Evolutionary conservation across 306 rosid species (phyloP).

Genomic region (Elaeagnus macrophylla): DNA sequence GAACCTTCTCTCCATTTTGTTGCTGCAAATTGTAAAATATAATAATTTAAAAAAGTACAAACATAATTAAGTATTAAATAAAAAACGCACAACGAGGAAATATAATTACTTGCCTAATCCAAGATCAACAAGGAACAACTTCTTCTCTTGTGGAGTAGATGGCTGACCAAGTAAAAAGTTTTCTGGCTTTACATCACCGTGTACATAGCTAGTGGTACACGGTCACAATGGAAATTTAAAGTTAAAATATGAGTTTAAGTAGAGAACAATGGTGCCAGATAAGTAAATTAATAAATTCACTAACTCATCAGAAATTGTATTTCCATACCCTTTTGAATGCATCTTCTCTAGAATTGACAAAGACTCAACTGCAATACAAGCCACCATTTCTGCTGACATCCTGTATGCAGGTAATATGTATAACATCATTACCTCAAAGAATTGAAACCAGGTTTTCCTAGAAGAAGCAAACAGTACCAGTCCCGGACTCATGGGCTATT

Average conservation of each 20-base stretch:
- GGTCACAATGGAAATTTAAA: conserved; percentile 1
- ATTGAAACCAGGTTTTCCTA: neutral
- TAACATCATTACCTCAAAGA: neutral
- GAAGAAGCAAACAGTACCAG: no score
- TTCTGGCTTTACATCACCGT: conserved; percentile 96
- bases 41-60: conserved; percentile 8
- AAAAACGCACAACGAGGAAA: conserved; percentile 1
- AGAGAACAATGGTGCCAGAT: no score
- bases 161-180: conserved; percentile 98
- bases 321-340: conserved; percentile 71
- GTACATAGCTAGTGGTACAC: conserved; percentile 56
- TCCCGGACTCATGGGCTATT: no score
- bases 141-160: conserved; percentile 78
- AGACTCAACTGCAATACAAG: conserved; percentile 94
- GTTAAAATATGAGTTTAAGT: neutral
- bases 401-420: conserved; percentile 24
- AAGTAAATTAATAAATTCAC: neutral
- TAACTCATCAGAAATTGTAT: neutral
- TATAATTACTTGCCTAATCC: conserved; percentile 60
- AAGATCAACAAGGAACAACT: conserved; percentile 88
- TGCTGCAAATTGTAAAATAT: conserved; percentile 38
- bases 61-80: neutral
- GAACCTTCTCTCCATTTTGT: conserved; percentile 83
- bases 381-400: conserved; percentile 92
- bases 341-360: conserved; percentile 88